These are phyloP conservation scores for Chlorophyllum brunneum DNA, from an alignment of 768 basidiomycete genomes.

Conservation along the genomic window DNA sequence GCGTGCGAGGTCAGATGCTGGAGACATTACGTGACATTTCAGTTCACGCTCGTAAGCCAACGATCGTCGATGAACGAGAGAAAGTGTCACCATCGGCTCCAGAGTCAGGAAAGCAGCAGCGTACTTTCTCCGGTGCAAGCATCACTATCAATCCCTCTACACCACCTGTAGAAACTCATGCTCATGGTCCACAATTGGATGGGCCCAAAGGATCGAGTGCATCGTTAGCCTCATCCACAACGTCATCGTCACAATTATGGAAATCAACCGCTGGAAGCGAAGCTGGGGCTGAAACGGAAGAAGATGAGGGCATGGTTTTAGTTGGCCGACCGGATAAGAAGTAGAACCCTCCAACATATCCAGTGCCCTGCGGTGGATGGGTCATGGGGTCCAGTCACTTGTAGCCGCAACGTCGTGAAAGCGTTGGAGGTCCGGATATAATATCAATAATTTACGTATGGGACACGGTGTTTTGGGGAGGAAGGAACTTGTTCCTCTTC, in stretches of 20 bases:
- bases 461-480: neutral
- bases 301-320: conserved; percentile 81
- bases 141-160: conserved; percentile 6
- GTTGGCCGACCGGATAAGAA: conserved; percentile 52
- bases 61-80: conserved; percentile 4
- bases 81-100: neutral
- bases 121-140: neutral
- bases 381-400: neutral
- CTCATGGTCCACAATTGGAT: conserved; percentile 2
- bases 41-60: conserved; percentile 30
- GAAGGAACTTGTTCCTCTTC: too few relatives aligned
- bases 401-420: neutral
- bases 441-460: conserved; percentile 9
- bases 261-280: conserved; percentile 49
- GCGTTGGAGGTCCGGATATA: neutral
- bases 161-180: conserved; percentile 1
- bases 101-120: conserved; percentile 5
- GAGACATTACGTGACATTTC: conserved; percentile 76
- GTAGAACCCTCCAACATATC: neutral
- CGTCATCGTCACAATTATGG: conserved; percentile 17
- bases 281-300: conserved; percentile 71
- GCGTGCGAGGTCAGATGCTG: conserved; percentile 79
- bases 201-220: conserved; percentile 23
- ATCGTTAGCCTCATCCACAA: conserved; percentile 30
- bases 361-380: neutral